Percentiles rank a stretch among this genome's conserved stretches.
Evolutionary conservation across 2,329 filamentous ascomycete genomes (phyloP).

Genomic region (Ceratocystis lukuohia): DNA sequence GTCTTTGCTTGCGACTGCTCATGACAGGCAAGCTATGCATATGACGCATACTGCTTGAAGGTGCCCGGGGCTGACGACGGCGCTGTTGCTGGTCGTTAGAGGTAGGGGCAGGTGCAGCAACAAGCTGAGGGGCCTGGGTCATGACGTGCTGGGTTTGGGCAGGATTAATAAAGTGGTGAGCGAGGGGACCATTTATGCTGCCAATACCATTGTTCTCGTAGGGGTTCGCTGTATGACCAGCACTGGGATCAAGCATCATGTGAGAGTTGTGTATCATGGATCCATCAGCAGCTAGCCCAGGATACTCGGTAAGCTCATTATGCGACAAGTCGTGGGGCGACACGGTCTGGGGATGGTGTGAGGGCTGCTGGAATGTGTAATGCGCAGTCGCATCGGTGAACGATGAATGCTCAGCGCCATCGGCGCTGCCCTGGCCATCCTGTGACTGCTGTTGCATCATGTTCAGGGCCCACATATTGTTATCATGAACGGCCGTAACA

Average conservation of each 20-base stretch:
- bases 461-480: not conserved
- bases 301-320: not conserved
- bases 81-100: not conserved
- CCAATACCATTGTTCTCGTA: not conserved
- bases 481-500: not conserved
- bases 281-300: not conserved
- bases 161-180: not conserved
- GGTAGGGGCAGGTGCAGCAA: not conserved
- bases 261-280: not conserved
- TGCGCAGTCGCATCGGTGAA: not conserved
- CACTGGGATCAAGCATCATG: not conserved
- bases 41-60: slow-evolving; percentile 11
- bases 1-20: not conserved
- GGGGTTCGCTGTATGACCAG: not conserved
- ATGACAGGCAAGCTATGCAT: not conserved
- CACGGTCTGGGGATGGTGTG: not conserved
- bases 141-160: not conserved
- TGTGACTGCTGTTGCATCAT: not conserved
- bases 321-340: not conserved
- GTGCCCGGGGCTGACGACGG: slow-evolving; percentile 2
- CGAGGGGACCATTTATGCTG: not conserved
- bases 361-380: not conserved
- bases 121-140: not conserved
- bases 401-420: not conserved
- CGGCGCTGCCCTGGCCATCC: not conserved